Conservation (phyloP, 2,329 filamentous ascomycete species). For the Apiospora aurea region DNA sequence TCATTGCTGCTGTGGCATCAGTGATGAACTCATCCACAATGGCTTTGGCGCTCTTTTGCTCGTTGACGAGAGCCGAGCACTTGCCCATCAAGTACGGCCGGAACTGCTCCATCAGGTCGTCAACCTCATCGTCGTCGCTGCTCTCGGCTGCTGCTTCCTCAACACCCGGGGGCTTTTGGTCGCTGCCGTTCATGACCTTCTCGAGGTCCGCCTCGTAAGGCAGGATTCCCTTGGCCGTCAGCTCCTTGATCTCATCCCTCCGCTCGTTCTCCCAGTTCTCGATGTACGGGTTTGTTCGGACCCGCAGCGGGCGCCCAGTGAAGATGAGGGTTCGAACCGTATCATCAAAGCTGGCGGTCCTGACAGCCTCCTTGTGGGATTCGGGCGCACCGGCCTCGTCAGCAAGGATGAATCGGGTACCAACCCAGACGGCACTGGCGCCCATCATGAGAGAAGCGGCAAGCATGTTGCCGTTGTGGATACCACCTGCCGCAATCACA, state of each 20-base stretch:
- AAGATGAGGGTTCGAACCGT: constrained; percentile 98
- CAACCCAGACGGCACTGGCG: constrained; percentile 92
- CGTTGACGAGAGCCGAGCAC: constrained; percentile 90
- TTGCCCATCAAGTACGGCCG: constrained; percentile 77
- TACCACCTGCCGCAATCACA: constrained; percentile 91
- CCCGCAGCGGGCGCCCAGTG: constrained; percentile 92
- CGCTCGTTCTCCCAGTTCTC: constrained; percentile 96
- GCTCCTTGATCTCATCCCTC: constrained; percentile 85
- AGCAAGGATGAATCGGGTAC: constrained; percentile 91
- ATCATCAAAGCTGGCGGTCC: constrained; percentile 91
- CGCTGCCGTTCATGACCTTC: constrained; percentile 70
- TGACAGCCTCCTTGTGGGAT: constrained; percentile 93
- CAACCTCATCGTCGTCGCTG: constrained; percentile 71
- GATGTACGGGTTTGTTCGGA: constrained; percentile 94
- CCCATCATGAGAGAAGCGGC: constrained; percentile 93
- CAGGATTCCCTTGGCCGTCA: constrained; percentile 87
- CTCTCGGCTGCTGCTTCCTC: constrained; percentile 69
- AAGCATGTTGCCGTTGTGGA: constrained; percentile 90
- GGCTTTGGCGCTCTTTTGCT: constrained; percentile 87
- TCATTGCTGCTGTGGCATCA: constrained; percentile 77
- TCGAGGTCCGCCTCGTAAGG: constrained; percentile 96
- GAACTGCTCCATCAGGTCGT: constrained; percentile 85
- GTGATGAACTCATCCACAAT: constrained; percentile 94
- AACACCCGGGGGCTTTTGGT: constrained; percentile 31
- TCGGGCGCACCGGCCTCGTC: constrained; percentile 95